Evolutionary conservation across 768 basidiomycete genomes (phyloP), one percentile per base, ranked within the genome.

Genomic region (Imleria badia): DNA sequence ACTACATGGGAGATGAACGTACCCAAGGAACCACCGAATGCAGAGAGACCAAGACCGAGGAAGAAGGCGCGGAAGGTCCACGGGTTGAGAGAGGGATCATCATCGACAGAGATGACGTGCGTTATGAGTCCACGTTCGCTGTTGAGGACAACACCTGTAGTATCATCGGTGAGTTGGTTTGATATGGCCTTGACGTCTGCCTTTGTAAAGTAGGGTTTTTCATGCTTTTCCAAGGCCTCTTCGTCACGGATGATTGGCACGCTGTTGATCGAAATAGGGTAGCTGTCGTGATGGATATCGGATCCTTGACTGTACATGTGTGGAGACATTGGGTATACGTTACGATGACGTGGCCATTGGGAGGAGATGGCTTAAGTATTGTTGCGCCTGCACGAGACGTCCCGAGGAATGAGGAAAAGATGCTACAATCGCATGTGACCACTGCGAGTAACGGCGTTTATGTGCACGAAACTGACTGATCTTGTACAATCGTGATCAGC

Each of bases 1-100:
- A 49, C 31, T 22, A 38, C 17, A 40, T 17, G 5, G 5, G 8
- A 36, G 13, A 34, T 19, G 31, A 10, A 60, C 65, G 12, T 60
- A 77, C 79, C 80, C 22, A 83, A 70, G 15, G 81, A 75, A 43
- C 78, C 76, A 59, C 80, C 80, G 36, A 83, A 67, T 71, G 75
- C 26, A 74, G 81, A 71, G 70, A 81, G 54, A 75, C 77, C 81
- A 0, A 83, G 75, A 40, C 81, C 81, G 11, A 84, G 80, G 34
- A 81, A 73, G 61, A 82, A 76, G 12, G 78, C 70, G 10, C 79
- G 73, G 67, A 81, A 76, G 45, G 66, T 66, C 65, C 65, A 68
- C 1, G 62, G 65, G 19, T 62, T 66, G 34, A 64, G 66, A 12
- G 57, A 51, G 5, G 60, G 55, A 34, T 69, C 61, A 22, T 71